A percentile compares a stretch with the other conserved stretches of the same genome.
Conservation (phyloP, 805 yeast genomes). For the Metschnikowia lunata region DNA sequence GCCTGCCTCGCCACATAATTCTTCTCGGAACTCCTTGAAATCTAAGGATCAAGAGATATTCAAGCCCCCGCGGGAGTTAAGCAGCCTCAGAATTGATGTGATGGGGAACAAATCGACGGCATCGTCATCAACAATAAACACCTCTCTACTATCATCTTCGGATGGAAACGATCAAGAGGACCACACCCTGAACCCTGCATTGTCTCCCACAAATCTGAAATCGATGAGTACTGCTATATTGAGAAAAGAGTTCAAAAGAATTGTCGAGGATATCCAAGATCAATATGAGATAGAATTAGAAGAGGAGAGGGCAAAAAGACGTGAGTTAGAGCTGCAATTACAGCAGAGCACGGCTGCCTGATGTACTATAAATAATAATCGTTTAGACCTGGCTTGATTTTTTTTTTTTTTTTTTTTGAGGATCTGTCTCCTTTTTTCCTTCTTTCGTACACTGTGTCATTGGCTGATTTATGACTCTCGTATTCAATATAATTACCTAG, state of each 20-base stretch:
- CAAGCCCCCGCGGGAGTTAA: conserved; percentile 43
- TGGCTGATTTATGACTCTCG: too few relatives aligned
- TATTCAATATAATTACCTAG: too few relatives aligned
- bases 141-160: conserved; percentile 10
- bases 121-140: not conserved
- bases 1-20: not conserved
- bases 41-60: conserved; percentile 38
- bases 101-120: conserved; percentile 30
- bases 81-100: conserved; percentile 41
- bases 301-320: conserved; percentile 50
- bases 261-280: conserved; percentile 57
- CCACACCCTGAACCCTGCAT: conserved; percentile 12
- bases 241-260: conserved; percentile 63
- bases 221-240: conserved; percentile 48
- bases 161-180: conserved; percentile 15
- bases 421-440: too few relatives aligned
- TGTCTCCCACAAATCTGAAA: conserved; percentile 17
- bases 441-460: too few relatives aligned
- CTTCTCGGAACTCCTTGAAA: conserved; percentile 10
- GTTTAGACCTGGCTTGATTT: too few relatives aligned
- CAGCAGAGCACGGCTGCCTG: not conserved
- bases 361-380: not conserved
- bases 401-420: too few relatives aligned
- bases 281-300: conserved; percentile 56
- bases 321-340: conserved; percentile 32